These are phyloP conservation scores for Vittaforma corneae DNA, from an alignment of 371 early-diverging fungal species.

Conservation along the genomic window DNA sequence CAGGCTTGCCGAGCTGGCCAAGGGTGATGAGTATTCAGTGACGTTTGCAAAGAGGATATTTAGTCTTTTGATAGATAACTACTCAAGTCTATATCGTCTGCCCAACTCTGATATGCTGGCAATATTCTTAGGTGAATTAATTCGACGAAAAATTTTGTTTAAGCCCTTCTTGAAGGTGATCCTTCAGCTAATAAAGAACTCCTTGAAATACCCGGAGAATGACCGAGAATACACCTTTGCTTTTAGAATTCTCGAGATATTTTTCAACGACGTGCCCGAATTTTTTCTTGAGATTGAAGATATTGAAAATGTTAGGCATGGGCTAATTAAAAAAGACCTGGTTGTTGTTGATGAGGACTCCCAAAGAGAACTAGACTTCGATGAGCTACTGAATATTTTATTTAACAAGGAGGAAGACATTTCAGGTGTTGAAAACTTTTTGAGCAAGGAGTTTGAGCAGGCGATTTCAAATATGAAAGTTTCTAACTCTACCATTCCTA, in stretches of 20 bases:
- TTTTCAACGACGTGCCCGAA: conserved; percentile 17
- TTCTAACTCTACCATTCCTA: too few relatives aligned
- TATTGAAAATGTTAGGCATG: conserved; percentile 28
- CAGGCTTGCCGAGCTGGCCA: conserved; percentile 20
- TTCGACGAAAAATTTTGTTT: conserved; percentile 38
- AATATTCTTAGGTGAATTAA: conserved; percentile 45
- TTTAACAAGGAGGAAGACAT: conserved; percentile 14
- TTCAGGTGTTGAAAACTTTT: too few relatives aligned
- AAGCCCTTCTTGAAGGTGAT: conserved; percentile 31
- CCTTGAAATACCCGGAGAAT: conserved; percentile 30
- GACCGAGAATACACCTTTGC: conserved; percentile 50
- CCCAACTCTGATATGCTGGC: conserved; percentile 36
- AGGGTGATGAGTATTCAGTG: conserved; percentile 19
- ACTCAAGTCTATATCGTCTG: conserved; percentile 29
- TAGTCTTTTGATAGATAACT: conserved; percentile 42
- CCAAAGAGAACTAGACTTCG: conserved; percentile 9
- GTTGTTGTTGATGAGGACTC: conserved; percentile 36
- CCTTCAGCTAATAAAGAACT: conserved; percentile 32
- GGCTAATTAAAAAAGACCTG: conserved; percentile 43
- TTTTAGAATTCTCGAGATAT: conserved; percentile 36
- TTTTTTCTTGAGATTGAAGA: conserved; percentile 39
- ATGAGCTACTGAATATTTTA: conserved; percentile 7
- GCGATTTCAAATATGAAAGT: too few relatives aligned
- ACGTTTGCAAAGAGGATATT: conserved; percentile 43
- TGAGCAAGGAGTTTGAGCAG: too few relatives aligned